Base-by-base conservation (phyloP, 768 basidiomycete species). In the Coprinopsis sp. region DNA sequence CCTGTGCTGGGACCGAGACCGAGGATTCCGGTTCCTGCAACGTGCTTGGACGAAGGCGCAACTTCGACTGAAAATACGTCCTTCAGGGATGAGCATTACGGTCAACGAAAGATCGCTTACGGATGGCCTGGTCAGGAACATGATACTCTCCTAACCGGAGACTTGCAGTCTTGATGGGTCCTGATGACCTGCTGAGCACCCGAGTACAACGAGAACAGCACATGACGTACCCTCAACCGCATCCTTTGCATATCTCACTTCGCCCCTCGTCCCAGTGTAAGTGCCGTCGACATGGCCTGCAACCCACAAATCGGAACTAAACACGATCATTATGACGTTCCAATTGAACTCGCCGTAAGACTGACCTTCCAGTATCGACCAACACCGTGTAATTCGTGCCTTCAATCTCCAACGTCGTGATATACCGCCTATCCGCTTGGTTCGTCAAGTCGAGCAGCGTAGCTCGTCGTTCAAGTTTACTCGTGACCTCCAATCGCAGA, bases 271-370 rank as follows among this genome's bases (percentile, higher is more conserved):
- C 2, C 69, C 71, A 29, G 75, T 70, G 21, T 62, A 53, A 14
- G 53, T 65, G 27, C 70, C 71, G 29, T 58, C 59, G 6, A 81
- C 71, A 42, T 48, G 48, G 24, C 71, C 69, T 8, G 74, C 71
- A 4, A 84, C 73, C 75, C 78, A 84, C 6, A 84, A 61, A 57
- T 87, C 84, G 13, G 83, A 82, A 50, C 83, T 86, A 40, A 28
- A 39, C 8, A 29, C 37, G 39, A 19, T 28, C 24, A 43, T 34
- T 19, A 22, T 13, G 10, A 30, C 21, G 25, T 7, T 14, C 22
- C 11, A 25, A 13, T 8, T 21, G 18, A 16, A 45, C 44, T 37
- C 16, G 16, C 3, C 28, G 11, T 21, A 45, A 13, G 19, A 54
- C 64, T 22, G 23, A 74, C 74, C 73, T 75, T 30, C 73, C 74